Conservation (phyloP, 345 rosid genomes). For the Dipteronia dyeriana region DNA sequence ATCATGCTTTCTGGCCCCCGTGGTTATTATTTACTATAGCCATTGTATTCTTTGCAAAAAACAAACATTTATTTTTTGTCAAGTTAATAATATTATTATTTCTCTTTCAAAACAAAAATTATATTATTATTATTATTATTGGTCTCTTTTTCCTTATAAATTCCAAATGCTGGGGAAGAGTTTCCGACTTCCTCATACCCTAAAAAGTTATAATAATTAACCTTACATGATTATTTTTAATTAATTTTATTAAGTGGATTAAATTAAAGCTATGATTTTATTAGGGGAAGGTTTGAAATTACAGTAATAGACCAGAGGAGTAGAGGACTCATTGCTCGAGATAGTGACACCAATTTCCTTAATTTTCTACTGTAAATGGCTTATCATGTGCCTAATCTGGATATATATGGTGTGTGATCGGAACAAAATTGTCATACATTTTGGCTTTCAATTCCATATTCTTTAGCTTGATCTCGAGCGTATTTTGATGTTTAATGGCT, state of each 20-base stretch:
- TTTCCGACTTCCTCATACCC: neutral
- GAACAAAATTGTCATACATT: no score
- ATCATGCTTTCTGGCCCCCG: slow-evolving; percentile 39
- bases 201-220: slow-evolving; percentile 17
- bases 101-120: no score
- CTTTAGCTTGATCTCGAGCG: no score
- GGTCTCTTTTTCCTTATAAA: slow-evolving; percentile 41
- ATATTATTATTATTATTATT: slow-evolving; percentile 12
- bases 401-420: no score
- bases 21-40: slow-evolving; percentile 34
- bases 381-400: neutral
- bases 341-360: neutral
- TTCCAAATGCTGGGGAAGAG: slow-evolving; percentile 46
- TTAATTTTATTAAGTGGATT: slow-evolving; percentile 1
- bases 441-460: no score
- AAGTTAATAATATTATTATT: no score
- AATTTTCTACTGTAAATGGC: neutral
- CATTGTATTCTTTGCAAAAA: slow-evolving; percentile 20
- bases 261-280: slow-evolving; percentile 15
- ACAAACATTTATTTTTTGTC: no score
- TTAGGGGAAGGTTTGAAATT: slow-evolving; percentile 6
- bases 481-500: no score
- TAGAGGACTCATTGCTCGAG: slow-evolving; percentile 45
- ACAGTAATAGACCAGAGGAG: slow-evolving; percentile 3
- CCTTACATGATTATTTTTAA: no score